Base-by-base conservation (phyloP, 2,329 filamentous ascomycete genomes). In the Setomelanomma holmii region DNA sequence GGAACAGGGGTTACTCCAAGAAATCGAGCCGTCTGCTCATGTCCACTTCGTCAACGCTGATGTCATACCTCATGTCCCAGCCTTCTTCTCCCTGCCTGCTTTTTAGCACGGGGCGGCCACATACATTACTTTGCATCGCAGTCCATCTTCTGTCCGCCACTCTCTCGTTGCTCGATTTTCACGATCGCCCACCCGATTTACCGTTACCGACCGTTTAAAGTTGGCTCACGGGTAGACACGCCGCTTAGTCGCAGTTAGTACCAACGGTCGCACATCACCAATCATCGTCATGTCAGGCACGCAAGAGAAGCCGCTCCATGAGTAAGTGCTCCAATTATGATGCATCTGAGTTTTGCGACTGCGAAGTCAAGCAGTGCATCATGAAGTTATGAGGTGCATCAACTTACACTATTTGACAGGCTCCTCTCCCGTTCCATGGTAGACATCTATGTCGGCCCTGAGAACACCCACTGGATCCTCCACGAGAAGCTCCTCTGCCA, bases 401-500 rank as follows among this genome's bases (percentile, higher is more conserved):
- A 19, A 21, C 49, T 46, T 40, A 35, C 43, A n/a, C 39, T 14
- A 23, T 39, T 3, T 40, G 20, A 14, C 60, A 82, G 80, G 72
- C 80, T 84, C 61, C 79, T 84, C 56, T 81, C 80, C 51, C 77
- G 75, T 49, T 77, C 80, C 53, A 79, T 84, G 72, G 82, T 84
- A 51, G 80, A 84, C 71, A 78, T 84, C 69, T 84, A 83, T 67
- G 79, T 84, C 67, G 82, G 82, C 47, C 57, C 75, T 5, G 78
- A 82, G 30, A 81, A 81, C 72, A 82, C 80, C 1, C 79, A 81
- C 68, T 84, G 80, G 80, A 76, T 79, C 49, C 74, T 84, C 4
- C 82, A 84, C 75, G 80, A 84, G 64, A 82, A 82, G 59, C 80
- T 84, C 6, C 78, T 84, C 40, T 82, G 80, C 75, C 66, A 82